Evolutionary conservation across 2,329 filamentous ascomycete species (phyloP).

Genomic region (Colletotrichum sp.): DNA sequence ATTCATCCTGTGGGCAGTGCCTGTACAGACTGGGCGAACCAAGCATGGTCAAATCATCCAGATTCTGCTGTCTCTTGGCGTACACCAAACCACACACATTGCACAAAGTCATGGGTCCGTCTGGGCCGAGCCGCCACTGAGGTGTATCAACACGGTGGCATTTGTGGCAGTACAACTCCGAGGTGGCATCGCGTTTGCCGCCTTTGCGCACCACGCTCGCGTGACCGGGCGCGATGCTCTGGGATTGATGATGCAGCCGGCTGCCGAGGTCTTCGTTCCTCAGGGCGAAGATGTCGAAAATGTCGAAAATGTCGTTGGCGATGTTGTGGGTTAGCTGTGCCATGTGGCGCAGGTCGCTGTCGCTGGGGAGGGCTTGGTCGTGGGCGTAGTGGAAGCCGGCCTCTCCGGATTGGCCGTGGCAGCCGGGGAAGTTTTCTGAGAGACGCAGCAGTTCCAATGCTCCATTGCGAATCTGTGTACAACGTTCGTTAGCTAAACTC

Average conservation of each 20-base stretch:
- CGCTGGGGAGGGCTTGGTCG: neutral
- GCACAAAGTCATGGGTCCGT: neutral
- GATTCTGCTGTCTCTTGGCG: neutral
- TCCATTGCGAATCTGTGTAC: neutral
- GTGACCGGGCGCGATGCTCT: neutral
- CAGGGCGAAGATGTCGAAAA: neutral
- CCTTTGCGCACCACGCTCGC: neutral
- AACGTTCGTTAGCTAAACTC: too few species aligned
- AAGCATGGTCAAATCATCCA: neutral
- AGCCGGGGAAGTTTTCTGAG: neutral
- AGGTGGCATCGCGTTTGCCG: rapidly evolving
- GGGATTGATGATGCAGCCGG: neutral
- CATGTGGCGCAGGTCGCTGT: neutral
- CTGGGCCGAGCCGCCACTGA: neutral
- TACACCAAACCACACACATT: neutral
- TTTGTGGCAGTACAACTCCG: neutral
- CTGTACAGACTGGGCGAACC: neutral
- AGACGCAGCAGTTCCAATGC: neutral
- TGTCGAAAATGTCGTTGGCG: neutral
- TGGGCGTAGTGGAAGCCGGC: neutral
- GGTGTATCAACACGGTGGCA: neutral
- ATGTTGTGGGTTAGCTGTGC: neutral
- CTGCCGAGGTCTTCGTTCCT: neutral
- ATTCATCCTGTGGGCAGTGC: neutral
- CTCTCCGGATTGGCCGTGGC: rapidly evolving